These are phyloP conservation scores for Drechslerella coelobrocha DNA, from an alignment of 2,329 filamentous ascomycete genomes.

Conservation along the genomic window DNA sequence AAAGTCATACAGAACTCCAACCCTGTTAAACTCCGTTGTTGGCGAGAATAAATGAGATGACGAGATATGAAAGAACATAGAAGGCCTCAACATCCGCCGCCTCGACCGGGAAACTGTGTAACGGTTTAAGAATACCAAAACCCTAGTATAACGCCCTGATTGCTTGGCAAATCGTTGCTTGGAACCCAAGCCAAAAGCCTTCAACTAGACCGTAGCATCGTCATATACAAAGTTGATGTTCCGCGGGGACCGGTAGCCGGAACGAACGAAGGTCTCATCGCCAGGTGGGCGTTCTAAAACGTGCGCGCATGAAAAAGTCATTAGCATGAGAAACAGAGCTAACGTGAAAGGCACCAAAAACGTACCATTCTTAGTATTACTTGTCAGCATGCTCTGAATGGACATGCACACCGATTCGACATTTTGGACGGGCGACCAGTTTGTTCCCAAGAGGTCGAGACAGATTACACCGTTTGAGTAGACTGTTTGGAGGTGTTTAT, in stretches of 20 bases:
- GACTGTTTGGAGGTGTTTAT: slow-evolving; percentile 58
- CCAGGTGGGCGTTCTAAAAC: slow-evolving; percentile 76
- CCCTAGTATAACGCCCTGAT: background rate
- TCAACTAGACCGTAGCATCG: slow-evolving; percentile 74
- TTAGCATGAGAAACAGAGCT: slow-evolving; percentile 6
- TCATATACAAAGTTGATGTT: slow-evolving; percentile 96
- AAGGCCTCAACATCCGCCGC: background rate
- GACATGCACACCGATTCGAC: slow-evolving; percentile 97
- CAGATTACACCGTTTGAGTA: slow-evolving; percentile 99
- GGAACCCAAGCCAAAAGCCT: background rate
- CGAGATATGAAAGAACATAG: slow-evolving; percentile 3
- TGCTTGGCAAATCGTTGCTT: background rate
- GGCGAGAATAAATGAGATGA: slow-evolving; percentile 25
- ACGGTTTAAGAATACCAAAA: background rate
- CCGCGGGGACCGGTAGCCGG: slow-evolving; percentile 77
- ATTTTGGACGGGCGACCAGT: slow-evolving; percentile 96
- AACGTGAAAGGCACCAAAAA: background rate
- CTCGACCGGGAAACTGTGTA: background rate
- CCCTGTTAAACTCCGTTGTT: slow-evolving; percentile 43
- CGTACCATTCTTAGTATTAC: slow-evolving; percentile 79
- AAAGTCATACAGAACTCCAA: slow-evolving; percentile 34
- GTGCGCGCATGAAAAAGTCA: background rate
- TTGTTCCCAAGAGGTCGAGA: slow-evolving; percentile 81
- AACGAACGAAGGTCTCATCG: slow-evolving; percentile 81
- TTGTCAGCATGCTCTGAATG: slow-evolving; percentile 96